phyloP scores from a whole-genome alignment of 148 eudicot genomes.

The Fagopyrum homotropicum region DNA sequence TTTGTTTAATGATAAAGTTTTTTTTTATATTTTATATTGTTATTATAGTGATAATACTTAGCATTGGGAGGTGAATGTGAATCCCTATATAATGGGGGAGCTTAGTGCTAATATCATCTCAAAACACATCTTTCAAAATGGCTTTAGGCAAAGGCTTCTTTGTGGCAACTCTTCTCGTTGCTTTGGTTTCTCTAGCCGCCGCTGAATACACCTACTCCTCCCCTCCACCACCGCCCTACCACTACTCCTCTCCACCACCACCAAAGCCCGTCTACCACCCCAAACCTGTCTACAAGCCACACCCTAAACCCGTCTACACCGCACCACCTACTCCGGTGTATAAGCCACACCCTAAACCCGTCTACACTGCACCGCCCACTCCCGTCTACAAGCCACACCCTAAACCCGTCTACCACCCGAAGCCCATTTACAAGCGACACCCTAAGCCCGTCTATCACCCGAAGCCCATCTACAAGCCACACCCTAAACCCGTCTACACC shows the following conservation, averaged over 20 bases:
- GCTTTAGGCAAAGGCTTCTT: conserved; percentile 2
- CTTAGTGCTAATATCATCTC: neutral
- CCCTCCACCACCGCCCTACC: neutral
- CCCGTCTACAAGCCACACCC: neutral
- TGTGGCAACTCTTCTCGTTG: conserved; percentile 3
- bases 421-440: too few species aligned
- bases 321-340: neutral
- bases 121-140: neutral
- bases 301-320: neutral
- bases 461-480: neutral
- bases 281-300: neutral
- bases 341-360: neutral
- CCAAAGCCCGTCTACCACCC: neutral
- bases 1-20: too few species aligned
- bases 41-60: neutral
- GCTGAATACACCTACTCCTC: neutral
- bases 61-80: neutral
- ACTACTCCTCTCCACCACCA: neutral
- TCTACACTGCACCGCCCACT: neutral
- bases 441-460: neutral
- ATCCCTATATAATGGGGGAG: neutral
- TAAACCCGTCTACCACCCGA: neutral
- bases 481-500: neutral
- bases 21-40: too few species aligned
- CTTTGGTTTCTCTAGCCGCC: conserved; percentile 4